These are phyloP conservation scores for Lagerstroemia fauriei DNA, from an alignment of 441 rosid species.

Conservation along the genomic window DNA sequence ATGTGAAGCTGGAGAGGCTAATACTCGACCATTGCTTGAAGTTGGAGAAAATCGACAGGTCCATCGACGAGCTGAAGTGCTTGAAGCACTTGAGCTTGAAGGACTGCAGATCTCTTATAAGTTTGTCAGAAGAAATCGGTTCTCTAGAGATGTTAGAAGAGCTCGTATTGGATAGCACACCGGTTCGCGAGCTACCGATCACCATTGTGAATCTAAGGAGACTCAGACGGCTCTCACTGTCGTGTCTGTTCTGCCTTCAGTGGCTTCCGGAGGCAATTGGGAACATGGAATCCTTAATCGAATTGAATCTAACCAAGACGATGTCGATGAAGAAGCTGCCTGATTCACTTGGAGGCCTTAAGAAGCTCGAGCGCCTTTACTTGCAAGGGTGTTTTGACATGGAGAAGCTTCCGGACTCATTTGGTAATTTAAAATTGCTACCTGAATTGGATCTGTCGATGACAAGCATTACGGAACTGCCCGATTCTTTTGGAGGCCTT, in stretches of 20 bases:
- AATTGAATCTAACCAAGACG: neutral
- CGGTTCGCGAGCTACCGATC: no score
- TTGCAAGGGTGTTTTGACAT: neutral
- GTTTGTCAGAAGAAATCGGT: neutral
- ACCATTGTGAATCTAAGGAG: no score
- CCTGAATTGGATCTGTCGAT: neutral
- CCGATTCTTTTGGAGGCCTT: no score
- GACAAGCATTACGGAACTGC: no score
- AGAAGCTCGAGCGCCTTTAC: neutral
- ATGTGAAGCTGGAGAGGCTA: neutral
- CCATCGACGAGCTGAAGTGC: neutral
- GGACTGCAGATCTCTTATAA: neutral
- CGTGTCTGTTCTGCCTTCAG: neutral
- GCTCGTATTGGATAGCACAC: neutral
- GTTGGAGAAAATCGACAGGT: neutral
- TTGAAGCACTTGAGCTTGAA: neutral
- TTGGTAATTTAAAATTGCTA: neutral
- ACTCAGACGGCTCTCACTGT: no score
- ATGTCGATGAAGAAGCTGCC: neutral
- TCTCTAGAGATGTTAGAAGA: neutral
- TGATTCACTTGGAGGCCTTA: slow-evolving; percentile 4
- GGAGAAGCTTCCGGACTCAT: slow-evolving; percentile 5
- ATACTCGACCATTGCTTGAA: slow-evolving; percentile 9
- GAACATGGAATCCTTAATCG: neutral
- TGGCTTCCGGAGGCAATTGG: neutral